phyloP scores from a whole-genome alignment of 352 stramenopile genomes.

The Globisporangium spinosum region DNA sequence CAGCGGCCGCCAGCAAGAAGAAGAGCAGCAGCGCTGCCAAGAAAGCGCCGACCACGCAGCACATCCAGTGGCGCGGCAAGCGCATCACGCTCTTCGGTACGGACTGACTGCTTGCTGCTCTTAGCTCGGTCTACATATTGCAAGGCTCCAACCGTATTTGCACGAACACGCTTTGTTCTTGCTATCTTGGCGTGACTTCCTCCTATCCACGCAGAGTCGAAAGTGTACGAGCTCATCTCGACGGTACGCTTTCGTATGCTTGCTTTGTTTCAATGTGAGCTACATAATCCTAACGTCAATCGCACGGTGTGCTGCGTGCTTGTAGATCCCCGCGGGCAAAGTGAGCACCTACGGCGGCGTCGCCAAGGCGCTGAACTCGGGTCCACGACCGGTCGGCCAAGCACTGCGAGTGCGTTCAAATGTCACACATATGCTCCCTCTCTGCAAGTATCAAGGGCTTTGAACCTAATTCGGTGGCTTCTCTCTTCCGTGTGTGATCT shows the following conservation, averaged over 20 bases:
- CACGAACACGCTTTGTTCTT: neutral
- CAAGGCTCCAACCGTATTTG: no score
- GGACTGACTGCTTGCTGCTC: no score
- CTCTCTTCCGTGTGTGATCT: no score
- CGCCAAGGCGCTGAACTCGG: conserved; percentile 54
- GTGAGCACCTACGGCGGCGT: conserved; percentile 78
- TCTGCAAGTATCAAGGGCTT: no score
- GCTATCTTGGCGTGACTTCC: neutral
- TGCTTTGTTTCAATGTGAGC: neutral
- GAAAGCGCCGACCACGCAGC: conserved; percentile 35
- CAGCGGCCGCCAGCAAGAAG: conserved; percentile 2
- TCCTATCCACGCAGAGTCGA: conserved; percentile 41
- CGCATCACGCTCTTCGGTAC: conserved; percentile 73
- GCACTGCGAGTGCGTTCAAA: conserved; percentile 46
- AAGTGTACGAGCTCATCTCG: conserved; percentile 78
- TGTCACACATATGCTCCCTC: no score
- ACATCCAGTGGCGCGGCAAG: conserved; percentile 67
- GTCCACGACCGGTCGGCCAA: conserved; percentile 73
- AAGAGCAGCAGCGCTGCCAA: conserved; percentile 4
- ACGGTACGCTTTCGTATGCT: conserved; percentile 27
- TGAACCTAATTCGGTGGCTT: no score
- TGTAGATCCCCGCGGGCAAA: conserved; percentile 68
- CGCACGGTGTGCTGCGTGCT: neutral
- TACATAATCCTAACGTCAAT: neutral
- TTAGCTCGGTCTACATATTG: no score